phyloP scores from a whole-genome alignment of 805 yeast genomes.

The Suhomyces canberraensis region DNA sequence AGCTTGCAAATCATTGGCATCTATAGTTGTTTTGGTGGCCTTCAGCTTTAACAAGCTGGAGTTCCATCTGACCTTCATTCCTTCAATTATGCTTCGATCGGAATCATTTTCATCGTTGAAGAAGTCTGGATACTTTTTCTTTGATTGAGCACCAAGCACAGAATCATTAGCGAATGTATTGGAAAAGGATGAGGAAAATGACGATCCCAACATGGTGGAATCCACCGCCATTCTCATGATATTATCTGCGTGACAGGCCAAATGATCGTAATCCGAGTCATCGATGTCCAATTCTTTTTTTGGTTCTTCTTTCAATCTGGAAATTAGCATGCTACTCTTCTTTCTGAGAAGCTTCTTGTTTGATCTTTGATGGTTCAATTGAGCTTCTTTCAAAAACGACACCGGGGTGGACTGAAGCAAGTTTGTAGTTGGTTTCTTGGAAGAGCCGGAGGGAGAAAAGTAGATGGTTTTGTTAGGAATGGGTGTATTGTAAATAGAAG shows the following conservation, averaged over 20 bases:
- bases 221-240: conserved; percentile 47
- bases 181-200: conserved; percentile 36
- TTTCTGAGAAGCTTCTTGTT: conserved; percentile 11
- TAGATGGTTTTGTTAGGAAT: conserved; percentile 24
- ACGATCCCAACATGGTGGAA: conserved; percentile 44
- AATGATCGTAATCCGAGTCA: conserved; percentile 31
- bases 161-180: conserved; percentile 36
- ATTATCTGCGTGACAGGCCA: conserved; percentile 46
- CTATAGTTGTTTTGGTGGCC: conserved; percentile 31
- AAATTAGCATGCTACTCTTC: neutral
- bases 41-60: conserved; percentile 10
- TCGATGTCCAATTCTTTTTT: conserved; percentile 9
- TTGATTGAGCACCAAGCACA: conserved; percentile 13
- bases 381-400: conserved; percentile 18
- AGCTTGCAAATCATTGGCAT: conserved; percentile 34
- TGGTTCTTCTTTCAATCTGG: conserved; percentile 1
- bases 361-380: conserved; percentile 13
- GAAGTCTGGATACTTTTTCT: conserved; percentile 14
- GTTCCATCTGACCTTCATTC: conserved; percentile 14
- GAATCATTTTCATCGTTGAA: conserved; percentile 16
- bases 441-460: conserved; percentile 26
- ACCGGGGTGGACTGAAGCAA: conserved; percentile 26
- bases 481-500: conserved; percentile 22
- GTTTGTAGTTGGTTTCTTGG: conserved; percentile 13
- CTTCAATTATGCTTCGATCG: conserved; percentile 20